Base-by-base conservation (phyloP, 768 basidiomycete genomes). In the Tricholoma terreum region DNA sequence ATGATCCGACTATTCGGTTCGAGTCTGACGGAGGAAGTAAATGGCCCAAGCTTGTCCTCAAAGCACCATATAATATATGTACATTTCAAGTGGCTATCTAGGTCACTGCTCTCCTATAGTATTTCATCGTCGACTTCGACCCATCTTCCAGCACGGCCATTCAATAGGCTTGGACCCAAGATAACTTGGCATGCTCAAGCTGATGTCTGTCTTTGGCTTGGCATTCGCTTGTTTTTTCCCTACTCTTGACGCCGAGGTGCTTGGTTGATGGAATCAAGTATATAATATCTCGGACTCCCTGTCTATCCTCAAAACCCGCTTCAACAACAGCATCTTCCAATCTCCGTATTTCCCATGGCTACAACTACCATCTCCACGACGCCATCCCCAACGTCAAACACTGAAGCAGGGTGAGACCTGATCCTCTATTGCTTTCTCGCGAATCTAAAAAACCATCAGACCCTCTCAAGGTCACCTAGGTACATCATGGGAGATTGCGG, bases 401-500 rank as follows among this genome's bases (percentile, higher is more conserved):
- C 33, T 31, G 10, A 4, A 2, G 21, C 17, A 31, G 45, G 38
- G 52, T 53, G 17, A 24, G 43, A 14, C 6, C 15, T 46, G 21
- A 12, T 50, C 30, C 14, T 31, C 21, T 6, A 19, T 49, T 7
- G 4, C 27, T 30, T 42, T 22, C 36, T 27, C 19, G n/a, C n/a
- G n/a, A 54, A 33, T 21, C 35, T 11, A 51, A 49, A 9, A 33
- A 50, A 6, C 38, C 35, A 38, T 10, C 30, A 77, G 76, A 52
- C 66, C 72, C 14, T 59, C 62, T 11, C 60, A 60, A 30, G 70
- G 69, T 1, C 74, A 75, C 58, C 63, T 76, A 19, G 69, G 72
- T 4, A 45, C 63, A n/a, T 64, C 69, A 43, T 76, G 75, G 75
- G 75, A 77, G 58, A 68, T 72, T 15, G 75, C 71, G 9, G 62